Percentiles rank a stretch among this genome's conserved stretches.
Conservation (phyloP, 768 basidiomycete genomes). For the Lentinula raphanica region DNA sequence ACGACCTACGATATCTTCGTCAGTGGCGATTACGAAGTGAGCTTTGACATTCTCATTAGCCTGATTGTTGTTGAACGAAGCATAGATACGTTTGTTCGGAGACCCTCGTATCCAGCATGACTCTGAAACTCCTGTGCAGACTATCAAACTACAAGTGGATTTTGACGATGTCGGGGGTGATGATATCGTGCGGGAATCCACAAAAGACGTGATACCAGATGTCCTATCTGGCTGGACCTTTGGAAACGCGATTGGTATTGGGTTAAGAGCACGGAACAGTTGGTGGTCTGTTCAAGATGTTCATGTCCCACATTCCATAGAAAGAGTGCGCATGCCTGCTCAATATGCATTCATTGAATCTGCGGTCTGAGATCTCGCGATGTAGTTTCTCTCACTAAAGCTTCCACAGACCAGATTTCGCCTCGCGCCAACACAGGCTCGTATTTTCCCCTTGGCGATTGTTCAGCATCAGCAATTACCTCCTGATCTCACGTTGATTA, state of each 20-base stretch:
- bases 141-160: constrained; percentile 45
- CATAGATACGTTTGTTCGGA: constrained; percentile 78
- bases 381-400: constrained; percentile 25
- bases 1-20: constrained; percentile 66
- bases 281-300: constrained; percentile 50
- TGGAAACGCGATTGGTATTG: constrained; percentile 65
- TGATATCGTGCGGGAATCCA: constrained; percentile 35
- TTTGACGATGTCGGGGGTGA: constrained; percentile 35
- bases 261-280: constrained; percentile 43
- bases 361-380: neutral
- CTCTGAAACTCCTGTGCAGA: constrained; percentile 47
- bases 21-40: constrained; percentile 80
- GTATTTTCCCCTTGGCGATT: constrained; percentile 51
- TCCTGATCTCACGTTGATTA: constrained; percentile 26
- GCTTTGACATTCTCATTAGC: neutral
- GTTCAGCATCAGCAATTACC: constrained; percentile 37
- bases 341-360: too few species aligned
- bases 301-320: constrained; percentile 2
- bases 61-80: constrained; percentile 3
- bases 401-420: constrained; percentile 22
- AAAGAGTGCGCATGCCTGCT: neutral
- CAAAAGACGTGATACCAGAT: constrained; percentile 57
- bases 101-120: constrained; percentile 45
- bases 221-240: constrained; percentile 74
- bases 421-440: constrained; percentile 60